A percentile compares a stretch with the other conserved stretches of the same genome.
Conservation (phyloP, 257 asterid genomes). For the Coffea canephora region DNA sequence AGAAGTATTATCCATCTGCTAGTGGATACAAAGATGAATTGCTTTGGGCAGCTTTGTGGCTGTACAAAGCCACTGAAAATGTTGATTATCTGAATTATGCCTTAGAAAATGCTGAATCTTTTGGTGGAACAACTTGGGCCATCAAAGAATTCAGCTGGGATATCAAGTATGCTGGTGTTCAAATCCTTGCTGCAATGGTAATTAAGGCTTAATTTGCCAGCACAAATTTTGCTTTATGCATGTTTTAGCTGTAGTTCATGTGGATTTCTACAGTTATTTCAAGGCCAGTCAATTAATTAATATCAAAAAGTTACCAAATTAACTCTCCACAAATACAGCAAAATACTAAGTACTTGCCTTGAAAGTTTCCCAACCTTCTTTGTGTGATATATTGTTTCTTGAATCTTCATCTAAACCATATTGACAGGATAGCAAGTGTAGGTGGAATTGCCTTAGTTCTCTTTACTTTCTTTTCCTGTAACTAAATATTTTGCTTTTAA, state of each 20-base stretch:
- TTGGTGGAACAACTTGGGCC: slow-evolving; percentile 83
- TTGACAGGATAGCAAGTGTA: too few relatives aligned
- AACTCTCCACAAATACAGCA: background rate
- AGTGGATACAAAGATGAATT: slow-evolving; percentile 85
- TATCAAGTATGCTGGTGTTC: slow-evolving; percentile 76
- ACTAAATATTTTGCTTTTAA: too few relatives aligned
- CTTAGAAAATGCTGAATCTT: slow-evolving; percentile 38
- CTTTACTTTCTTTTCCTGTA: too few relatives aligned
- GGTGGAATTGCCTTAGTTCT: too few relatives aligned
- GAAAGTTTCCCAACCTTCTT: too few relatives aligned
- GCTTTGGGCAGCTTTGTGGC: slow-evolving; percentile 90
- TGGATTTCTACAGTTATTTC: background rate
- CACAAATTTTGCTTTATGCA: background rate
- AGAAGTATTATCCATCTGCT: slow-evolving; percentile 68
- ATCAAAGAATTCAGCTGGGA: slow-evolving; percentile 88
- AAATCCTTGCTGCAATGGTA: slow-evolving; percentile 69
- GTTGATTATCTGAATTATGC: slow-evolving; percentile 43
- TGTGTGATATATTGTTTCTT: too few relatives aligned
- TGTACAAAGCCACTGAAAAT: slow-evolving; percentile 76
- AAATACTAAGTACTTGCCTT: too few relatives aligned
- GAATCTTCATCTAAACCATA: too few relatives aligned
- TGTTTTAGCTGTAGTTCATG: background rate
- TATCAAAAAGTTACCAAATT: too few relatives aligned
- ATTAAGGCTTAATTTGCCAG: background rate
- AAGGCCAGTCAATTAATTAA: background rate